A percentile compares a stretch with the other conserved stretches of the same genome.
Conservation (phyloP, 73 alveolate genomes). For the Diophrys sp. region DNA sequence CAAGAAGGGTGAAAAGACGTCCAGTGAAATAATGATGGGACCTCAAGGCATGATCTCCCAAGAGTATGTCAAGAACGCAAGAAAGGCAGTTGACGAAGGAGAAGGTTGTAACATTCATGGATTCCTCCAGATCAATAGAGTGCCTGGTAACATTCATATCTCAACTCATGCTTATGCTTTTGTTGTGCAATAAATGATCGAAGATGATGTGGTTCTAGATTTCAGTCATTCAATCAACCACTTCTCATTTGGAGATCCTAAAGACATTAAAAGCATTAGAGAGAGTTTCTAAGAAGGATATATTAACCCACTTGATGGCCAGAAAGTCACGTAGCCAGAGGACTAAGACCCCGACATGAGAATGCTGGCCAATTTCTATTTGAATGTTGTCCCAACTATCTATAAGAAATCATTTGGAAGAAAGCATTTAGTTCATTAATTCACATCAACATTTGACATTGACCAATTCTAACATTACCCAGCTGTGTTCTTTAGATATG, state of each 20-base stretch:
- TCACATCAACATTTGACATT: constrained; percentile 76
- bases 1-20: constrained; percentile 22
- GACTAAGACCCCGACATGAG: constrained; percentile 23
- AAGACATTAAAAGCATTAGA: constrained; percentile 59
- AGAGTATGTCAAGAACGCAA: constrained; percentile 41
- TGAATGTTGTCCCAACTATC: constrained; percentile 92
- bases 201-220: constrained; percentile 35
- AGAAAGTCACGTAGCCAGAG: constrained; percentile 20
- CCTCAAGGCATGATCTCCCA: constrained; percentile 10
- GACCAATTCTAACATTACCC: constrained; percentile 60
- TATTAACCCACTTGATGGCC: constrained; percentile 73
- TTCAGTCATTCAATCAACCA: constrained; percentile 86
- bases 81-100: constrained; percentile 60
- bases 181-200: neutral
- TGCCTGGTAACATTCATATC: constrained; percentile 90
- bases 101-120: constrained; percentile 91
- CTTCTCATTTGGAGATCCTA: constrained; percentile 86
- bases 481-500: constrained; percentile 86
- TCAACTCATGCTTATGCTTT: constrained; percentile 70
- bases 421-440: constrained; percentile 73
- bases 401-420: constrained; percentile 65
- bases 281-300: constrained; percentile 68
- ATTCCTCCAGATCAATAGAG: constrained; percentile 63
- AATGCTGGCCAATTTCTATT: constrained; percentile 74
- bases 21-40: constrained; percentile 41